These are phyloP conservation scores for Fusarium lateritium DNA, from an alignment of 2,329 filamentous ascomycete genomes.

Conservation along the genomic window DNA sequence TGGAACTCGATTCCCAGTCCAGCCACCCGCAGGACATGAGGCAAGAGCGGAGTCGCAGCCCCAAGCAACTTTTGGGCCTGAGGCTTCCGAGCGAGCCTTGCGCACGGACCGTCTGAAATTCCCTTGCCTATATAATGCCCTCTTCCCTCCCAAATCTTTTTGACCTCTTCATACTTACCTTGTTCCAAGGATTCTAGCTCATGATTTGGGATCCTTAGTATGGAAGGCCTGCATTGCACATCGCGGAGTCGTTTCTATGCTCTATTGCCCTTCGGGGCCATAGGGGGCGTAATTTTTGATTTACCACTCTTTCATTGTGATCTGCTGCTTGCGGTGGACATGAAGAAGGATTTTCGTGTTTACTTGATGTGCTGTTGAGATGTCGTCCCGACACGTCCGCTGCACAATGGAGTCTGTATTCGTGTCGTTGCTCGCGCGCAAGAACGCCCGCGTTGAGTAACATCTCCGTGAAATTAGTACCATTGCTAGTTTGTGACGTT, in stretches of 20 bases:
- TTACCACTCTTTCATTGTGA: slow-evolving; percentile 62
- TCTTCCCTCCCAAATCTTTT: slow-evolving; percentile 36
- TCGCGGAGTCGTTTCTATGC: slow-evolving; percentile 62
- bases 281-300: slow-evolving; percentile 70
- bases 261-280: slow-evolving; percentile 70
- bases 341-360: slow-evolving; percentile 57
- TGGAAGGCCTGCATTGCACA: slow-evolving; percentile 69
- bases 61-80: slow-evolving; percentile 58
- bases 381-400: too few species aligned
- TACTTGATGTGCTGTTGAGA: too few species aligned
- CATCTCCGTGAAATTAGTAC: neutral
- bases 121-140: slow-evolving; percentile 53
- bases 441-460: too few species aligned
- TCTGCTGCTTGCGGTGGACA: slow-evolving; percentile 55
- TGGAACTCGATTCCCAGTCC: too few species aligned
- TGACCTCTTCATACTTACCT: slow-evolving; percentile 68
- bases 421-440: too few species aligned
- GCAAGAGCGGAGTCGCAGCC: neutral
- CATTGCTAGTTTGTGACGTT: neutral
- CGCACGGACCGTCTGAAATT: slow-evolving; percentile 6
- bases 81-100: slow-evolving; percentile 64
- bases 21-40: too few species aligned
- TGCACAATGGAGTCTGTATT: too few species aligned
- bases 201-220: slow-evolving; percentile 61
- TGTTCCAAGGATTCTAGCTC: slow-evolving; percentile 62